Percentiles rank a stretch among this genome's conserved stretches.
These are phyloP conservation scores for Aureobasidium subglaciale DNA, from an alignment of 2,329 filamentous ascomycete species.

Conservation along the genomic window DNA sequence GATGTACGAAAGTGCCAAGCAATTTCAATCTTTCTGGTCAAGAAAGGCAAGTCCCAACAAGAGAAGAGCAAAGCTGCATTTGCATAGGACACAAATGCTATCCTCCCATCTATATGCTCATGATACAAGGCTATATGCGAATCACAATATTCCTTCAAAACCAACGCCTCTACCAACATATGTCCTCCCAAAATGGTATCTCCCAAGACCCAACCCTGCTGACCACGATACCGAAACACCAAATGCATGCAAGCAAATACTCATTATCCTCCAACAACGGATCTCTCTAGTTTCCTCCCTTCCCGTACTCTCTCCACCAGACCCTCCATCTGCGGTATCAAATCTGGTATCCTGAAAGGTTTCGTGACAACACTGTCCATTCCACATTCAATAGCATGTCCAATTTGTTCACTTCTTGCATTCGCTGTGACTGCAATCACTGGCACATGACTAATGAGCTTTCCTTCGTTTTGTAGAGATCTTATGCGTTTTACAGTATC, in stretches of 20 bases:
- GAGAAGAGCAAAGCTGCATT: no score
- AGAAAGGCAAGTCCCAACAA: no score
- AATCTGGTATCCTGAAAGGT: constrained; percentile 29
- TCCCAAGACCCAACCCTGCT: background rate
- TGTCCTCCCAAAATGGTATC: background rate
- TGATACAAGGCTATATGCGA: no score
- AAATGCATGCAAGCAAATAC: background rate
- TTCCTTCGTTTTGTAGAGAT: constrained; percentile 48
- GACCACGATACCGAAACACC: background rate
- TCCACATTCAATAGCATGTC: constrained; percentile 16
- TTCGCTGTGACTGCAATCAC: constrained; percentile 71
- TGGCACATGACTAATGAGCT: constrained; percentile 55
- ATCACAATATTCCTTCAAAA: no score
- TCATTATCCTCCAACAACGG: background rate
- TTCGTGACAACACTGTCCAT: constrained; percentile 29
- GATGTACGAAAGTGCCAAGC: no score
- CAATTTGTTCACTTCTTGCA: constrained; percentile 47
- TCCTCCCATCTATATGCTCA: no score
- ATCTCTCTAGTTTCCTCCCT: background rate
- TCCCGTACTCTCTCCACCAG: constrained; percentile 40
- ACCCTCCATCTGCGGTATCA: constrained; percentile 29
- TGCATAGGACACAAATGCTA: no score
- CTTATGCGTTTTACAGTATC: constrained; percentile 61
- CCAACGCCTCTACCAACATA: background rate
- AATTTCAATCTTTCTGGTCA: no score